phyloP scores from a whole-genome alignment of 1,139 yeast genomes.

The Pichia sp. region DNA sequence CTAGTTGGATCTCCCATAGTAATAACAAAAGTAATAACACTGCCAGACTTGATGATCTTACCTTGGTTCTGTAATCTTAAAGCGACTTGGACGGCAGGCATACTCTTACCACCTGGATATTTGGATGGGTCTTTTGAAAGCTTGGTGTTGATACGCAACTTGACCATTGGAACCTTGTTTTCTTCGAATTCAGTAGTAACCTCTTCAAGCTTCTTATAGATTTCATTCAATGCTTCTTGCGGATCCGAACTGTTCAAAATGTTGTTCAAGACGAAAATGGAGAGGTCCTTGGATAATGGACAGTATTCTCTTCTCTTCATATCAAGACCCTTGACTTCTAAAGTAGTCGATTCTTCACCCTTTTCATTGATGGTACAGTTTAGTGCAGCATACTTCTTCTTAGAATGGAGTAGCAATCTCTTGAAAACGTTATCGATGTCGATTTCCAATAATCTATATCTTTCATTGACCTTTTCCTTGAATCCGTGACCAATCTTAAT shows the following conservation, averaged over 20 bases:
- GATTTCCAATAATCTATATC: slow-evolving; percentile 84
- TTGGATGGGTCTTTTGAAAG: slow-evolving; percentile 72
- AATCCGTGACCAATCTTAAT: slow-evolving; percentile 81
- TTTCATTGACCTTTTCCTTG: slow-evolving; percentile 81
- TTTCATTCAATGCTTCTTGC: slow-evolving; percentile 70
- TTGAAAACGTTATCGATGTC: slow-evolving; percentile 95
- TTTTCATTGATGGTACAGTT: slow-evolving; percentile 44
- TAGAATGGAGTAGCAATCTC: slow-evolving; percentile 84
- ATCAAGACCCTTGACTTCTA: slow-evolving; percentile 96
- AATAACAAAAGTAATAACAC: slow-evolving; percentile 85
- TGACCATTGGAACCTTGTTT: slow-evolving; percentile 61
- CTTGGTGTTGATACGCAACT: slow-evolving; percentile 71
- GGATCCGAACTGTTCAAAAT: slow-evolving; percentile 74
- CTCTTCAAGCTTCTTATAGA: slow-evolving; percentile 70
- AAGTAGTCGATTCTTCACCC: slow-evolving; percentile 48
- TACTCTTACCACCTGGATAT: slow-evolving; percentile 74
- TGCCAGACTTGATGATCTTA: slow-evolving; percentile 83
- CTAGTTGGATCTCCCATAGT: slow-evolving; percentile 34
- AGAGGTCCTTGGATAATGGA: slow-evolving; percentile 85
- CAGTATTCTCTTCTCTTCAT: slow-evolving; percentile 97
- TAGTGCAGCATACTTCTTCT: slow-evolving; percentile 97
- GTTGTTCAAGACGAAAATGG: slow-evolving; percentile 70
- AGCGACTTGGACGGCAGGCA: slow-evolving; percentile 97
- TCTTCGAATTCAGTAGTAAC: slow-evolving; percentile 56
- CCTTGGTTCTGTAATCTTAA: slow-evolving; percentile 75